Conservation (phyloP, 495 filamentous ascomycete species). For the Xylaria scruposa region DNA sequence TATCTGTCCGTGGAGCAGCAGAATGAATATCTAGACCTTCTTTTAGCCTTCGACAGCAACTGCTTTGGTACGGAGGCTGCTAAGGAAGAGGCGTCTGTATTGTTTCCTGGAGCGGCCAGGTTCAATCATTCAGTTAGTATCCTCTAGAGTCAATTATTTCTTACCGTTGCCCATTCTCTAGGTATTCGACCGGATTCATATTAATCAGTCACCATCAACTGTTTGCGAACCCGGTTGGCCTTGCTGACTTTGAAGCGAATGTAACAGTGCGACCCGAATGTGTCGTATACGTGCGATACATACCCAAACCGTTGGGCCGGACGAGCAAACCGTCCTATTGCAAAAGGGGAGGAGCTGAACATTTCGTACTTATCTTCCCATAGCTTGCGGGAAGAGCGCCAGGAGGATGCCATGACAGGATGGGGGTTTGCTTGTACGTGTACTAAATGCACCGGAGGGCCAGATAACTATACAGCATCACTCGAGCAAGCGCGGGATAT, state of each 20-base stretch:
- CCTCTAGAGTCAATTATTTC: not conserved
- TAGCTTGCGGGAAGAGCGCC: not conserved
- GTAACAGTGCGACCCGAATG: constrained; percentile 14
- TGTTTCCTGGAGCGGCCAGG: constrained; percentile 7
- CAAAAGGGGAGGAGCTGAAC: constrained; percentile 4
- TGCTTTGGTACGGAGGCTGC: not conserved
- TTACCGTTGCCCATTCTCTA: not conserved
- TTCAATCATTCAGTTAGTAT: constrained; percentile 24
- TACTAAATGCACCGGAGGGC: not conserved
- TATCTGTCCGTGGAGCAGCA: not conserved
- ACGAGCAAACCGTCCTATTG: constrained; percentile 1
- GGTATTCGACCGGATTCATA: not conserved
- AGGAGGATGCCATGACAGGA: not conserved
- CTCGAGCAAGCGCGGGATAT: constrained; percentile 1
- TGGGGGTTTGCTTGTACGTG: constrained; percentile 11
- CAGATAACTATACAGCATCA: constrained; percentile 9
- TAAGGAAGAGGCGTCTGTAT: not conserved
- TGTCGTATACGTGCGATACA: not conserved
- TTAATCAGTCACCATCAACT: not conserved
- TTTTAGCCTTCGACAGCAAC: not conserved
- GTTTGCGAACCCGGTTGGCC: not conserved
- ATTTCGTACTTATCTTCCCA: not conserved
- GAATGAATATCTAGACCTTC: not conserved
- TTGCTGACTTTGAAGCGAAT: not conserved
- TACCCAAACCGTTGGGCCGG: constrained; percentile 1